A percentile compares a stretch with the other conserved stretches of the same genome.
phyloP scores from a whole-genome alignment of 1,139 yeast species.

The Pichiaceae sp. region DNA sequence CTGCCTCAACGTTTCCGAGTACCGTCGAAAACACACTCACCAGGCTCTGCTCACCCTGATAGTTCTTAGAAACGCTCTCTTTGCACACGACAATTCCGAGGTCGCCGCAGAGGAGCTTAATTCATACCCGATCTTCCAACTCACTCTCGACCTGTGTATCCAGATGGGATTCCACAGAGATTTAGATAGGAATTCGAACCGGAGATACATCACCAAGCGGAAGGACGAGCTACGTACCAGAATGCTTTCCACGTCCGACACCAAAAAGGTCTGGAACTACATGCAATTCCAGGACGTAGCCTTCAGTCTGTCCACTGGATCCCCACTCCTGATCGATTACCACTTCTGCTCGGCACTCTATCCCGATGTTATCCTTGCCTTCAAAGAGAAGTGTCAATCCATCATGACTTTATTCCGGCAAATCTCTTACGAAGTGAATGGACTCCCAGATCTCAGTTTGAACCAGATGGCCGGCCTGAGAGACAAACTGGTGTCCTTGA shows the following conservation, averaged over 20 bases:
- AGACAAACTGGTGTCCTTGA: not conserved
- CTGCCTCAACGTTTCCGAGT: constrained; percentile 7
- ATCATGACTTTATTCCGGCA: not conserved
- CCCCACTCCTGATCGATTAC: constrained; percentile 15
- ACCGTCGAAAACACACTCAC: constrained; percentile 7
- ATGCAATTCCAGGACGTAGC: constrained; percentile 11
- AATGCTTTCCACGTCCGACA: not conserved
- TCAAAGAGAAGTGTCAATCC: not conserved
- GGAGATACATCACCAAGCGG: not conserved
- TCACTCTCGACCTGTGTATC: constrained; percentile 6
- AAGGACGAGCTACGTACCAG: not conserved
- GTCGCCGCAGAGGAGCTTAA: constrained; percentile 11
- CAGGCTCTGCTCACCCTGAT: constrained; percentile 7
- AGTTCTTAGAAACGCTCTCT: constrained; percentile 4
- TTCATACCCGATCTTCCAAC: constrained; percentile 7
- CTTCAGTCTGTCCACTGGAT: constrained; percentile 9
- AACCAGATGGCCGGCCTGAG: not conserved
- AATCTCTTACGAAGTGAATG: not conserved
- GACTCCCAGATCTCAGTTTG: not conserved
- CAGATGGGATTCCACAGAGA: constrained; percentile 15
- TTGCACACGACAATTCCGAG: constrained; percentile 3
- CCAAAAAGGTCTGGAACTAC: constrained; percentile 9
- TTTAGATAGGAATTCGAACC: not conserved
- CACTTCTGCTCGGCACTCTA: constrained; percentile 1
- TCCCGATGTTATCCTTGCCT: not conserved